phyloP scores from a whole-genome alignment of 352 stramenopile species.

The Phytophthora colocasiae region DNA sequence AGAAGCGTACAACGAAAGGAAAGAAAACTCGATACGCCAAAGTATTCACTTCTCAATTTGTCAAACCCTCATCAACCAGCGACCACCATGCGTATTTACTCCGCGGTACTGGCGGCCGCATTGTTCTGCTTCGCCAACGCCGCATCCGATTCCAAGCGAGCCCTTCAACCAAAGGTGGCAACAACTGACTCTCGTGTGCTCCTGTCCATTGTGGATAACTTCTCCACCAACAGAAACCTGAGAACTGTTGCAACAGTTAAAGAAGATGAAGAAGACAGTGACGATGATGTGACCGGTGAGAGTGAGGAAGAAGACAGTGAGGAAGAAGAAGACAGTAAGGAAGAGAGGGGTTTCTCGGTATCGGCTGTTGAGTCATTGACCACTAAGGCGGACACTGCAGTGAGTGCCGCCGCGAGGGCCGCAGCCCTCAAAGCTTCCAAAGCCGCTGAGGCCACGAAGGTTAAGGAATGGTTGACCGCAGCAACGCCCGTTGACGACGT shows the following conservation, averaged over 20 bases:
- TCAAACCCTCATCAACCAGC: background rate
- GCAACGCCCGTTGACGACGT: background rate
- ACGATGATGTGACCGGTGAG: background rate
- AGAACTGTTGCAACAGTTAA: background rate
- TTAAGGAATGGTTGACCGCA: background rate
- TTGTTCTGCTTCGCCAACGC: background rate
- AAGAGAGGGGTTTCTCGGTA: background rate
- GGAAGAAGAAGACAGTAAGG: background rate
- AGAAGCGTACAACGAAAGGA: background rate
- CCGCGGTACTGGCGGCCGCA: background rate
- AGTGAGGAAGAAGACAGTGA: background rate
- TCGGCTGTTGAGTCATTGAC: background rate
- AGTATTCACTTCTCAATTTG: background rate
- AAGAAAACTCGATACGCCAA: background rate
- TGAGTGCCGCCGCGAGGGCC: background rate
- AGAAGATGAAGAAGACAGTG: background rate
- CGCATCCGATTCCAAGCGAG: background rate
- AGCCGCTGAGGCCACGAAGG: background rate
- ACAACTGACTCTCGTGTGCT: background rate
- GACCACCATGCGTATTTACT: background rate
- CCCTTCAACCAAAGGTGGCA: background rate
- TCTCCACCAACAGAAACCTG: background rate
- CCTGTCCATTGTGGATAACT: background rate
- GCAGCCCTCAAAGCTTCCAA: background rate
- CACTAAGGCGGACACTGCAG: background rate